Evolutionary conservation across 2,329 filamentous ascomycete species (phyloP).

Genomic region (Gyromitra esculenta): DNA sequence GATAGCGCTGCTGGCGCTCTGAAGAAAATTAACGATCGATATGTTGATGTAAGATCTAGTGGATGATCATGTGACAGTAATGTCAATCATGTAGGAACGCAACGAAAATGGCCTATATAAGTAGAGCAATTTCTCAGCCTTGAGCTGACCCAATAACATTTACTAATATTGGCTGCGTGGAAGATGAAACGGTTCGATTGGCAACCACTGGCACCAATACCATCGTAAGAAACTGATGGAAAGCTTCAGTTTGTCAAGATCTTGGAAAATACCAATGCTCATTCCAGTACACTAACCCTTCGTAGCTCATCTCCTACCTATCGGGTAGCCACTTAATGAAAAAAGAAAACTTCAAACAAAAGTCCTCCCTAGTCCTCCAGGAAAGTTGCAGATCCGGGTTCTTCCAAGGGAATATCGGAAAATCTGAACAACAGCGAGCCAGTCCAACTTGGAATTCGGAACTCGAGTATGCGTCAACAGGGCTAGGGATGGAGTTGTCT

Average conservation of each 20-base stretch:
- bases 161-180: neutral
- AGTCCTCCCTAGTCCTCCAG: neutral
- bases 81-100: neutral
- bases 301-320: neutral
- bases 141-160: neutral
- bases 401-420: too few species aligned
- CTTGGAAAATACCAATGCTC: neutral
- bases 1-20: neutral
- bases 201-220: neutral
- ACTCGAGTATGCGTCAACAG: too few species aligned
- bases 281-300: neutral
- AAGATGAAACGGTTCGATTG: neutral
- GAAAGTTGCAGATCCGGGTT: neutral
- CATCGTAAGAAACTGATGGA: neutral
- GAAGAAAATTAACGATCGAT: slow-evolving; percentile 6
- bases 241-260: neutral
- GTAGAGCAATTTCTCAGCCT: neutral
- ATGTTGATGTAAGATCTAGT: neutral
- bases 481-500: too few species aligned
- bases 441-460: too few species aligned
- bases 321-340: slow-evolving; percentile 6
- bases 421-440: too few species aligned
- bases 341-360: neutral
- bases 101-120: neutral
- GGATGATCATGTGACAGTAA: neutral